Evolutionary conservation across 345 rosid species (phyloP).

Genomic region (Euphorbia lathyris): DNA sequence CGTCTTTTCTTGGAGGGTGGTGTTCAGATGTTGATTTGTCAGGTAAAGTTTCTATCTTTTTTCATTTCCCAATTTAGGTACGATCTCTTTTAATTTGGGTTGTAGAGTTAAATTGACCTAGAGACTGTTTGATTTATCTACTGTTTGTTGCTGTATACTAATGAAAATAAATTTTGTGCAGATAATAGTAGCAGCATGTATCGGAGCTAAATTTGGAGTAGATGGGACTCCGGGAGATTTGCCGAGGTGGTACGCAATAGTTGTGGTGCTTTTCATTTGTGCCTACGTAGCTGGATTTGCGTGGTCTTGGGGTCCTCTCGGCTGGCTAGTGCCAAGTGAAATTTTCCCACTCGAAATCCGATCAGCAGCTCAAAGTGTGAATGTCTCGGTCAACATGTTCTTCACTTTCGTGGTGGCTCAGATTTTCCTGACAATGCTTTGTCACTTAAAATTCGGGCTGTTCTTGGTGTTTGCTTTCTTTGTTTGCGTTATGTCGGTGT

Average conservation of each 20-base stretch:
- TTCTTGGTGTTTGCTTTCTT: slow-evolving; percentile 67
- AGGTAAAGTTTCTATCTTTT: slow-evolving; percentile 39
- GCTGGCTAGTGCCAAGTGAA: slow-evolving; percentile 93
- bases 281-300: slow-evolving; percentile 79
- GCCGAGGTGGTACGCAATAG: slow-evolving; percentile 81
- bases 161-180: slow-evolving; percentile 8
- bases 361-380: slow-evolving; percentile 87
- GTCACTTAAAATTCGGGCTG: slow-evolving; percentile 75
- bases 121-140: too few relatives aligned
- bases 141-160: too few relatives aligned
- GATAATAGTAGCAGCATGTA: slow-evolving; percentile 60
- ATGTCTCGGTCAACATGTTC: slow-evolving; percentile 83
- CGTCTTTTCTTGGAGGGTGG: slow-evolving; percentile 84
- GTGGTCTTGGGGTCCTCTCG: slow-evolving; percentile 97
- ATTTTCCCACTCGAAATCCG: slow-evolving; percentile 86
- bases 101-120: too few relatives aligned
- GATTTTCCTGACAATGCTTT: slow-evolving; percentile 67
- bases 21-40: slow-evolving; percentile 75
- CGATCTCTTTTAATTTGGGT: too few relatives aligned
- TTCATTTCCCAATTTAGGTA: too few relatives aligned
- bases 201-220: slow-evolving; percentile 76
- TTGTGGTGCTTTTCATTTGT: slow-evolving; percentile 86
- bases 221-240: slow-evolving; percentile 55
- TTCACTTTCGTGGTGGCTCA: slow-evolving; percentile 81
- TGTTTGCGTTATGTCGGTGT: slow-evolving; percentile 54